Conservation (phyloP, 2,329 filamentous ascomycete species). For the Calonectria multiphialidica region DNA sequence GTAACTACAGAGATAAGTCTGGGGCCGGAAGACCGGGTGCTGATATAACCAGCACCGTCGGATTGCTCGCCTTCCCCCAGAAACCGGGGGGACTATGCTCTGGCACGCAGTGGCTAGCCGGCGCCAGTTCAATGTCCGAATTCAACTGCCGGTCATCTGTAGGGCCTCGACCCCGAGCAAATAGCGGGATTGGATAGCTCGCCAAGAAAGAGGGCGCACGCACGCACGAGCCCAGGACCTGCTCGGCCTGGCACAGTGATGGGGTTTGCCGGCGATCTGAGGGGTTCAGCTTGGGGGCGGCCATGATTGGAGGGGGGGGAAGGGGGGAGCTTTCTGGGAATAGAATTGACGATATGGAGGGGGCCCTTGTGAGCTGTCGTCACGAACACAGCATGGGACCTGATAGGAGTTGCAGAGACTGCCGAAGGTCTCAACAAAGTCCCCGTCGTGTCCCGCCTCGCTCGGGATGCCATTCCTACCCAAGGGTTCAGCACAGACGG, state of each 20-base stretch:
- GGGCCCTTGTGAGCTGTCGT: conserved; percentile 2
- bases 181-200: not conserved
- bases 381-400: not conserved
- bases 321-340: not conserved
- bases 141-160: conserved; percentile 11
- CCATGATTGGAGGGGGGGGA: conserved; percentile 8
- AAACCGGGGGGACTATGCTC: not conserved
- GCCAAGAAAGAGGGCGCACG: conserved; percentile 9
- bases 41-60: not conserved
- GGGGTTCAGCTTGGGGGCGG: conserved; percentile 8
- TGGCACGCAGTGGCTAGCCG: not conserved
- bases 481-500: conserved; percentile 4
- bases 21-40: not conserved
- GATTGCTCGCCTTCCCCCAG: conserved; percentile 3
- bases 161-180: conserved; percentile 4
- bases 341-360: conserved; percentile 1
- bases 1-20: conserved; percentile 5
- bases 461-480: conserved; percentile 5
- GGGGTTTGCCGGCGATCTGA: conserved; percentile 5
- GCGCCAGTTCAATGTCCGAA: not conserved
- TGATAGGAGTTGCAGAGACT: not conserved
- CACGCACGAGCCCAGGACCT: conserved; percentile 11
- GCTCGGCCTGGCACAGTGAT: not conserved
- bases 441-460: not conserved
- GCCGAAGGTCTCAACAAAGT: conserved; percentile 5